Conservation (phyloP, 306 rosid genomes). For the Castanea mollissima region DNA sequence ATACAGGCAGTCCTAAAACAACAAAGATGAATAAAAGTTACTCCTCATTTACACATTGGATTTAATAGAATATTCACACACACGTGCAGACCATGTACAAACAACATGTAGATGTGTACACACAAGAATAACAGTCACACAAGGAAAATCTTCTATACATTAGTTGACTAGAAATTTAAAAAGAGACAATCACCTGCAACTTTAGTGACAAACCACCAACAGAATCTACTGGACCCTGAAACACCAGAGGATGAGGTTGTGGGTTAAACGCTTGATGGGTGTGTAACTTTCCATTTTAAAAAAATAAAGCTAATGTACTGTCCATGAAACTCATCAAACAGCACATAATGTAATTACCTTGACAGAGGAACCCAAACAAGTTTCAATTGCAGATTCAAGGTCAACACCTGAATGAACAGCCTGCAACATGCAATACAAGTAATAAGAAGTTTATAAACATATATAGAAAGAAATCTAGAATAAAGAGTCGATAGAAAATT, state of each 20-base stretch:
- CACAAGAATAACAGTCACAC: neutral
- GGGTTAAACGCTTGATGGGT: no score
- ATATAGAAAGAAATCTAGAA: neutral
- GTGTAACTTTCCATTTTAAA: no score
- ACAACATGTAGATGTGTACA: neutral
- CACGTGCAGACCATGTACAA: neutral
- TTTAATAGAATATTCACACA: neutral
- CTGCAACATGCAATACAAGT: constrained; percentile 14
- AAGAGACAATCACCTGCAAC: constrained; percentile 21
- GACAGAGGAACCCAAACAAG: constrained; percentile 25
- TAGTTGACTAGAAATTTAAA: constrained; percentile 8
- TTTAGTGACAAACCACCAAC: constrained; percentile 25
- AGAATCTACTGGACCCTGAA: constrained; percentile 23
- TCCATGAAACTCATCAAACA: constrained; percentile 1
- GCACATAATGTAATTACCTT: constrained; percentile 20
- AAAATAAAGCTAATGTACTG: neutral
- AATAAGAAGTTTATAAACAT: neutral
- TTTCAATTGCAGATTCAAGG: constrained; percentile 32
- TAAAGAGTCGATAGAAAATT: neutral
- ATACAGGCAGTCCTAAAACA: constrained; percentile 26
- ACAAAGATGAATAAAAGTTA: neutral
- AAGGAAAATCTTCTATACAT: neutral
- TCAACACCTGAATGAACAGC: constrained; percentile 39
- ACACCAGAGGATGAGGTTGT: neutral
- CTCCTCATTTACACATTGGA: neutral